These are phyloP conservation scores for Fusarium sp. DNA, from an alignment of 2,329 filamentous ascomycete genomes.

Conservation along the genomic window DNA sequence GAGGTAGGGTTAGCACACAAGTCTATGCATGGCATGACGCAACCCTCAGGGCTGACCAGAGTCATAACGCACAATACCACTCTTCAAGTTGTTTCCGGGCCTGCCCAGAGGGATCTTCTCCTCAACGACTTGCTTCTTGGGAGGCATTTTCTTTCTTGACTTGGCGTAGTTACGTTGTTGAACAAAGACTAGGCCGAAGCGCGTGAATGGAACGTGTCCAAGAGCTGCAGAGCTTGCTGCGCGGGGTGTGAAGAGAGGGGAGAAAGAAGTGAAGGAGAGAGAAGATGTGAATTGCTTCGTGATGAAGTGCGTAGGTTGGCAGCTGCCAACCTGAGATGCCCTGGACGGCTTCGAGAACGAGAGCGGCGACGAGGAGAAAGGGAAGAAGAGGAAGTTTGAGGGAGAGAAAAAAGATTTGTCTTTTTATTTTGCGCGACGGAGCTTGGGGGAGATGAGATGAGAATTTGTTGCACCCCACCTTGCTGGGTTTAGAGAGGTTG, in stretches of 20 bases:
- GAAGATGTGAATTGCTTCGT: constrained; percentile 60
- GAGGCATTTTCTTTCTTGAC: constrained; percentile 85
- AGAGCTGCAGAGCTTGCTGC: constrained; percentile 79
- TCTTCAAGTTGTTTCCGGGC: constrained; percentile 98
- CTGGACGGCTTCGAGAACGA: constrained; percentile 48
- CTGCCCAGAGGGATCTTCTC: constrained; percentile 97
- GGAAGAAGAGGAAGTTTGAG: constrained; percentile 24
- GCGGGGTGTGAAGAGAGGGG: constrained; percentile 63
- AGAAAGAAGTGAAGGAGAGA: constrained; percentile 68
- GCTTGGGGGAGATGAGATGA: constrained; percentile 49
- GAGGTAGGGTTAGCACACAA: constrained; percentile 49
- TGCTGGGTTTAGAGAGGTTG: constrained; percentile 48
- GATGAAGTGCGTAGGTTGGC: constrained; percentile 56
- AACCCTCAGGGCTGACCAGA: constrained; percentile 4
- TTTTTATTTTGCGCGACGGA: constrained; percentile 47
- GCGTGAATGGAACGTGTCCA: constrained; percentile 62
- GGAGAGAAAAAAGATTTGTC: constrained; percentile 40
- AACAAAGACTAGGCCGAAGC: constrained; percentile 67
- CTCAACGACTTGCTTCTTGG: constrained; percentile 92
- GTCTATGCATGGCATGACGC: constrained; percentile 10
- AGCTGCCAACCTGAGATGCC: constrained; percentile 59
- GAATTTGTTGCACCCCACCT: constrained; percentile 53
- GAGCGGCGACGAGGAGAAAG: constrained; percentile 44
- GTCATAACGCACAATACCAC: constrained; percentile 85
- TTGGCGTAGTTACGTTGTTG: constrained; percentile 71